phyloP scores from a whole-genome alignment of 495 filamentous ascomycete species.

The Trypethelium eluteriae region DNA sequence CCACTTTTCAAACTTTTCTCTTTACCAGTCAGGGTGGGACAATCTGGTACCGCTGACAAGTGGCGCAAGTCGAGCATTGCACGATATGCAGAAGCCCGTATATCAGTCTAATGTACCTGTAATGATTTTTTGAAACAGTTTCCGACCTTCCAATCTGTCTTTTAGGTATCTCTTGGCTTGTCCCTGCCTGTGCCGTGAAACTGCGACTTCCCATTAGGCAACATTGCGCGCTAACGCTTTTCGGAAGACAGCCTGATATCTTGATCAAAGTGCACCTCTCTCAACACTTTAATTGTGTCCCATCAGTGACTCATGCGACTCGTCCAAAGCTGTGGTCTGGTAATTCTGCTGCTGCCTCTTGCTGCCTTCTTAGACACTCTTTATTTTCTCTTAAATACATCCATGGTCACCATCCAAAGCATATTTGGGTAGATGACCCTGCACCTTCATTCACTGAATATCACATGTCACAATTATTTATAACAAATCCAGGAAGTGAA shows the following conservation, averaged over 20 bases:
- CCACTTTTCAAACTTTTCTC: not conserved
- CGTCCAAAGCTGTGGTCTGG: not conserved
- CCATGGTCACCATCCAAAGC: not conserved
- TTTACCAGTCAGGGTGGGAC: not conserved
- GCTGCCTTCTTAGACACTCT: not conserved
- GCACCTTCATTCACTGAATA: not conserved
- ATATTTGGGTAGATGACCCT: not conserved
- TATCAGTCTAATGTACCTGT: not conserved
- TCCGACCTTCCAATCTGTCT: too few relatives aligned
- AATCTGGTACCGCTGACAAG: not conserved
- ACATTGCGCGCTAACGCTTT: conserved; percentile 6
- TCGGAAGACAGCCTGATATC: conserved; percentile 8
- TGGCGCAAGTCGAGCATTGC: not conserved
- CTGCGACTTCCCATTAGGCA: not conserved
- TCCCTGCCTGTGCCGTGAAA: not conserved
- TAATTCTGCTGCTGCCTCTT: too few relatives aligned
- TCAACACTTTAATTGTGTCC: not conserved
- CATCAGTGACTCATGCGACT: conserved; percentile 5
- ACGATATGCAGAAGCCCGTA: not conserved
- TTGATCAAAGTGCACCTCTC: not conserved
- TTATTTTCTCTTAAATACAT: not conserved
- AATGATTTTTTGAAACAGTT: not conserved
- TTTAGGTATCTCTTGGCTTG: not conserved
- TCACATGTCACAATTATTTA: not conserved
- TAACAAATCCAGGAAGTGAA: too few relatives aligned